phyloP scores from a whole-genome alignment of 2,329 filamentous ascomycete species.

The Phyllosticta citribraziliensis region DNA sequence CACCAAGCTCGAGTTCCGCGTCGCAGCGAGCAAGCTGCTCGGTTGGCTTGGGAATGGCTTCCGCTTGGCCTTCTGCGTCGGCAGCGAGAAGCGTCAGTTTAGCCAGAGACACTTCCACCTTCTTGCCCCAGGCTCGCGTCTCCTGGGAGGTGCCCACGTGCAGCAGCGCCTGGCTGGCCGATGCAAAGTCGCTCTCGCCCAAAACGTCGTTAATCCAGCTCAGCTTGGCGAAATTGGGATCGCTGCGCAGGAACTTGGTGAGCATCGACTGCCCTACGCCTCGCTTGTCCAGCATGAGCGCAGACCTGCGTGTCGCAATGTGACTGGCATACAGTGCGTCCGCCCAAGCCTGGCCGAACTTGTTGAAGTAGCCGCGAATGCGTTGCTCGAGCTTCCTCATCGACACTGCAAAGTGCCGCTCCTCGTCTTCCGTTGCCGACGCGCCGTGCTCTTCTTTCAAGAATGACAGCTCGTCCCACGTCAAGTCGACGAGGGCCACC shows the following conservation, averaged over 20 bases:
- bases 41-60: constrained; percentile 29
- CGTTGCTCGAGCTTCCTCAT: constrained; percentile 33
- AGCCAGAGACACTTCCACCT: constrained; percentile 80
- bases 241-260: constrained; percentile 67
- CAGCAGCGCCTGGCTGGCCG: constrained; percentile 62
- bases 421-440: constrained; percentile 18
- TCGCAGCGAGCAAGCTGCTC: constrained; percentile 44
- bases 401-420: constrained; percentile 17
- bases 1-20: constrained; percentile 56
- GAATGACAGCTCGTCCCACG: constrained; percentile 36
- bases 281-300: constrained; percentile 54
- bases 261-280: constrained; percentile 60
- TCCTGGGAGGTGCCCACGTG: constrained; percentile 62
- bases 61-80: constrained; percentile 24
- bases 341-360: constrained; percentile 57
- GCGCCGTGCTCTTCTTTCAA: constrained; percentile 27
- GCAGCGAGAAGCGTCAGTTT: constrained; percentile 67
- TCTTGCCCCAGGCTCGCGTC: constrained; percentile 80
- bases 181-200: constrained; percentile 62
- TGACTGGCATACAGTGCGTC: constrained; percentile 73
- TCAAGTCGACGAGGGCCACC: constrained; percentile 47
- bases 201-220: constrained; percentile 92
- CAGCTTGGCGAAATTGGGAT: constrained; percentile 63
- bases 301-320: constrained; percentile 44
- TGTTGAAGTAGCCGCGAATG: constrained; percentile 47